Evolutionary conservation across 768 basidiomycete species (phyloP).

Genomic region (Psilocybe subaeruginosa): DNA sequence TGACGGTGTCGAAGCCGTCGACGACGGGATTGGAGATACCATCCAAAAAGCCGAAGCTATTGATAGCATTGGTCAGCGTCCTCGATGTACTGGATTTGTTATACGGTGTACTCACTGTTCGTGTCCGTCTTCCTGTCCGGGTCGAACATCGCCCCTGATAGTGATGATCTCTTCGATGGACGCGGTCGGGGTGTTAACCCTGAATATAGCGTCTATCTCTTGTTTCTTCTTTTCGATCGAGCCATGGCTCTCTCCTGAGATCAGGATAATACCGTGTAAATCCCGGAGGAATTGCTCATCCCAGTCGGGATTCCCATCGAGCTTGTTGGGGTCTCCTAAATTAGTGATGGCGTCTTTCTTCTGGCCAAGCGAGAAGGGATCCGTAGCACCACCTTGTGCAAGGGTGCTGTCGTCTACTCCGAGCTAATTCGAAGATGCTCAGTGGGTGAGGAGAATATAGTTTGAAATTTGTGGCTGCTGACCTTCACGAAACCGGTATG

Average conservation of each 20-base stretch:
- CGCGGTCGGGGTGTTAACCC: constrained; percentile 23
- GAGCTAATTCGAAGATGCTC: constrained; percentile 27
- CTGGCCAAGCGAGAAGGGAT: constrained; percentile 45
- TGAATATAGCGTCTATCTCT: constrained; percentile 39
- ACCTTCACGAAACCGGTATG: constrained; percentile 48
- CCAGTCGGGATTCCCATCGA: constrained; percentile 46
- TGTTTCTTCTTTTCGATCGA: constrained; percentile 38
- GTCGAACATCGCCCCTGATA: constrained; percentile 45
- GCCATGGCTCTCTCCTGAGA: constrained; percentile 47
- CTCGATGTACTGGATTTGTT: too few species aligned
- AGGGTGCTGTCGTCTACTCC: constrained; percentile 43
- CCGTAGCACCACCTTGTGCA: constrained; percentile 25
- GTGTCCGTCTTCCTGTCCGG: constrained; percentile 43
- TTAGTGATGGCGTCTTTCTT: constrained; percentile 33
- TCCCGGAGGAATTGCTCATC: constrained; percentile 44
- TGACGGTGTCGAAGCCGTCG: constrained; percentile 38
- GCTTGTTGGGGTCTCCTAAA: constrained; percentile 37
- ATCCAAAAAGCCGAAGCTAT: constrained; percentile 55
- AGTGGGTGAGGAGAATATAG: not conserved
- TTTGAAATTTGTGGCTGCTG: not conserved
- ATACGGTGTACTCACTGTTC: constrained; percentile 41
- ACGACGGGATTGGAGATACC: constrained; percentile 55
- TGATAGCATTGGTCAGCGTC: not conserved
- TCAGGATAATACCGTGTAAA: constrained; percentile 52
- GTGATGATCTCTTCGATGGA: constrained; percentile 42